A percentile compares a stretch with the other conserved stretches of the same genome.
These are phyloP conservation scores for Tuber aestivum DNA, from an alignment of 495 filamentous ascomycete genomes.

Conservation along the genomic window DNA sequence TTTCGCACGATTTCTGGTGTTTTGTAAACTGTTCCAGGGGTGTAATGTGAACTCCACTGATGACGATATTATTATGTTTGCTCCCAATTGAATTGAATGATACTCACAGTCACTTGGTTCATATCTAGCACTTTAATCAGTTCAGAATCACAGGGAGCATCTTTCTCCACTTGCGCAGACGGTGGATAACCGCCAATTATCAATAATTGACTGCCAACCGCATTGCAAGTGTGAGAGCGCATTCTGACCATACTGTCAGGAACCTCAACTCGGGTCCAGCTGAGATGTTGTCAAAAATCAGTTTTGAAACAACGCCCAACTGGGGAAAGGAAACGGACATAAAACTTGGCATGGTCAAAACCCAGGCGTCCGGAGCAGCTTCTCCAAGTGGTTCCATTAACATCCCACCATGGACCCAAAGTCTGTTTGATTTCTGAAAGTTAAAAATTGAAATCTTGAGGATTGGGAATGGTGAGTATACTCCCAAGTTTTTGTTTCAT, in stretches of 20 bases:
- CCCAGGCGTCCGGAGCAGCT: conserved; percentile 18
- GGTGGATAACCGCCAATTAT: conserved; percentile 21
- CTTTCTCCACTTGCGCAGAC: neutral
- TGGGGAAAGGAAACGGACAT: conserved; percentile 8
- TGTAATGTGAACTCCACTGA: conserved; percentile 17
- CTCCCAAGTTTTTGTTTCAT: conserved; percentile 25
- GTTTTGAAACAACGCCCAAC: neutral
- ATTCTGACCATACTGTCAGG: conserved; percentile 3
- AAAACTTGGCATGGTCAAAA: conserved; percentile 28
- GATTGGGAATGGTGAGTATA: neutral
- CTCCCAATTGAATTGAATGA: neutral
- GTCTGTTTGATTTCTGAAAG: neutral
- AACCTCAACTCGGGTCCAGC: conserved; percentile 18
- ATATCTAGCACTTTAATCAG: conserved; percentile 22
- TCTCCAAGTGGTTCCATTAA: conserved; percentile 8
- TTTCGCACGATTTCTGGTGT: conserved; percentile 7
- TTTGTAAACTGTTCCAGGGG: conserved; percentile 11
- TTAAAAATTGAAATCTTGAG: neutral
- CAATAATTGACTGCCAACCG: conserved; percentile 16
- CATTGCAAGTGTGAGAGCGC: conserved; percentile 21
- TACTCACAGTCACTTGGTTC: conserved; percentile 19
- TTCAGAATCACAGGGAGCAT: neutral
- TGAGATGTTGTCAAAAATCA: neutral
- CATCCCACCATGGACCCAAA: conserved; percentile 24
- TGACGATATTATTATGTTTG: neutral